These are phyloP conservation scores for Cystobasidium slooffiae DNA, from an alignment of 1,284 basidiomycete species.

Conservation along the genomic window DNA sequence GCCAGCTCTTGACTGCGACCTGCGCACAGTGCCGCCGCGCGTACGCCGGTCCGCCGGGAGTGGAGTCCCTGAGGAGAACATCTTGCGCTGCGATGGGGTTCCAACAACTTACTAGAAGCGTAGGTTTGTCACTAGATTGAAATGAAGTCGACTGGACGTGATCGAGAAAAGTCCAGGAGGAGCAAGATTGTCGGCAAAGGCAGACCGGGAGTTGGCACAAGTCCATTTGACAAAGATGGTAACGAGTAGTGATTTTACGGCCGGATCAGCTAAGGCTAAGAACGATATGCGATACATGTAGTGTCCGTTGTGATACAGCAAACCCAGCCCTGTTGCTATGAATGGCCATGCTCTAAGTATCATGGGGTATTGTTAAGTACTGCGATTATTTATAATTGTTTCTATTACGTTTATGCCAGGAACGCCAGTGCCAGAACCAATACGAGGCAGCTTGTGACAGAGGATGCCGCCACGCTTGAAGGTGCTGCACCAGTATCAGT, in stretches of 20 bases:
- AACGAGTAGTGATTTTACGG: too few relatives aligned
- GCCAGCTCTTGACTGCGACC: slow-evolving; percentile 35
- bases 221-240: background rate
- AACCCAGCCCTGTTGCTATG: too few relatives aligned
- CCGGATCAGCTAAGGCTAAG: too few relatives aligned
- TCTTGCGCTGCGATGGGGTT: background rate
- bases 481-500: background rate
- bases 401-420: background rate
- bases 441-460: background rate
- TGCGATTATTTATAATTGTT: too few relatives aligned
- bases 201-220: too few relatives aligned
- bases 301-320: too few relatives aligned
- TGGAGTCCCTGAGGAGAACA: slow-evolving; percentile 36
- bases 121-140: too few relatives aligned
- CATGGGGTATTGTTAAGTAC: too few relatives aligned
- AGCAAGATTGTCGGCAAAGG: background rate
- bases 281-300: too few relatives aligned
- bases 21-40: slow-evolving; percentile 17
- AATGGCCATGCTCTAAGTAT: too few relatives aligned
- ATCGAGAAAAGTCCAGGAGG: background rate
- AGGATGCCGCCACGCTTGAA: background rate
- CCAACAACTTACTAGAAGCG: too few relatives aligned
- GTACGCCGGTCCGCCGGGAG: slow-evolving; percentile 6
- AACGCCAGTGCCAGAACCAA: background rate
- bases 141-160: too few relatives aligned